A percentile compares a stretch with the other conserved stretches of the same genome.
Evolutionary conservation across 495 filamentous ascomycete genomes (phyloP).

Genomic region (Hamigera avellanea): DNA sequence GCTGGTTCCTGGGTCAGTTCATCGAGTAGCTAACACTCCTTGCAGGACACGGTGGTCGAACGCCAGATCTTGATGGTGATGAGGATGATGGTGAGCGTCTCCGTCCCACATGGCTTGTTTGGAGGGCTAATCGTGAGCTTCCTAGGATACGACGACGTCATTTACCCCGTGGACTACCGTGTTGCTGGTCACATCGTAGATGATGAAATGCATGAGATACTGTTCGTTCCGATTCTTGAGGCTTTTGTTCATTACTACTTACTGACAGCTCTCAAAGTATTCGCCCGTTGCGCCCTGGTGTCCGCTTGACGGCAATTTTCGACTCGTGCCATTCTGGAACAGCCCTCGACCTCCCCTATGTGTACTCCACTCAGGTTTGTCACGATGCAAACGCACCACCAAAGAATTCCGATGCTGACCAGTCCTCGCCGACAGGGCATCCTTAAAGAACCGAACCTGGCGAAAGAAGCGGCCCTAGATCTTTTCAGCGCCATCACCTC

Average conservation of each 20-base stretch:
- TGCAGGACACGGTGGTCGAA: slow-evolving; percentile 87
- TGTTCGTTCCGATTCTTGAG: slow-evolving; percentile 33
- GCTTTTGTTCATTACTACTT: not conserved
- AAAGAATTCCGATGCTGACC: not conserved
- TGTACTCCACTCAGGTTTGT: slow-evolving; percentile 63
- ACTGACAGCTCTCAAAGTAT: slow-evolving; percentile 30
- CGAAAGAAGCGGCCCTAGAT: slow-evolving; percentile 92
- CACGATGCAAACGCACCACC: not conserved
- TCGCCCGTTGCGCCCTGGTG: slow-evolving; percentile 65
- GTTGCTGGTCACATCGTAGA: slow-evolving; percentile 87
- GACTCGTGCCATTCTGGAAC: slow-evolving; percentile 98
- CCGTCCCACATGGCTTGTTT: not conserved
- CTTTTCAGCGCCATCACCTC: slow-evolving; percentile 75
- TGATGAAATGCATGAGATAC: slow-evolving; percentile 95
- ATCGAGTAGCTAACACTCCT: not conserved
- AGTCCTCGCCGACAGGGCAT: slow-evolving; percentile 52
- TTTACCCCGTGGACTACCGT: slow-evolving; percentile 92
- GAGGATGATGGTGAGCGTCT: slow-evolving; percentile 57
- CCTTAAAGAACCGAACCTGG: slow-evolving; percentile 94
- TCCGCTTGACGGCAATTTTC: slow-evolving; percentile 91
- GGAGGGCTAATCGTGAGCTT: not conserved
- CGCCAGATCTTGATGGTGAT: slow-evolving; percentile 89
- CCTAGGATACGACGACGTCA: slow-evolving; percentile 84
- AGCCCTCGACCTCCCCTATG: slow-evolving; percentile 89
- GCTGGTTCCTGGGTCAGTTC: not conserved